Conservation (phyloP, 768 basidiomycete genomes). For the Saitozyma sp. region DNA sequence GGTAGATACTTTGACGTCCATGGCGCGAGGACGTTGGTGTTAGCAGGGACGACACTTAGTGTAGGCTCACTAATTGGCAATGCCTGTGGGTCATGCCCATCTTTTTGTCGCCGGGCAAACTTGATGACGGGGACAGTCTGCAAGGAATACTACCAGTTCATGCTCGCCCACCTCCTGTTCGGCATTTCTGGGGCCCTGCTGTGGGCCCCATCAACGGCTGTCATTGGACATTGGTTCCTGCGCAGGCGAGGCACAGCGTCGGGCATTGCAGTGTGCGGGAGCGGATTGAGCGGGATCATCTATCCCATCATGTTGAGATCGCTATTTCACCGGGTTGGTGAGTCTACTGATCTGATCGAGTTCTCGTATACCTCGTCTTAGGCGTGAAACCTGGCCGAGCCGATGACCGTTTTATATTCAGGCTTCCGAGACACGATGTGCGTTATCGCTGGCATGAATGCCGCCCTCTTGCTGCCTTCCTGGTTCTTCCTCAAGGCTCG, state of each 20-base stretch:
- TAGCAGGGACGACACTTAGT: conserved; percentile 28
- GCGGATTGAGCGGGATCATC: conserved; percentile 46
- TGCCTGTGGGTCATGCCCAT: conserved; percentile 36
- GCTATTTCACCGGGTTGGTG: conserved; percentile 33
- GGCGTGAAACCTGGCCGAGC: neutral
- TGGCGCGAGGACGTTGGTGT: conserved; percentile 31
- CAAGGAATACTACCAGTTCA: conserved; percentile 46
- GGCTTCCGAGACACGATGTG: conserved; percentile 45
- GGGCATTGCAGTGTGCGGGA: conserved; percentile 45
- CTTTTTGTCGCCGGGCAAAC: neutral
- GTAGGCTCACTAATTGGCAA: conserved; percentile 35
- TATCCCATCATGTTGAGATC: conserved; percentile 45
- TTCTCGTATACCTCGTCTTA: too few species aligned
- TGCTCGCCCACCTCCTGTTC: conserved; percentile 43
- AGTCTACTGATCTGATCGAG: too few species aligned
- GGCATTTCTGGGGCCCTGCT: conserved; percentile 38
- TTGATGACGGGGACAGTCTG: conserved; percentile 31
- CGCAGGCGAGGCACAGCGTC: conserved; percentile 39
- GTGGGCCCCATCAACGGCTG: conserved; percentile 43
- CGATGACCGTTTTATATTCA: too few species aligned
- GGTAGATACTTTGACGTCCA: conserved; percentile 48
- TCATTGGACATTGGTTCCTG: conserved; percentile 49
- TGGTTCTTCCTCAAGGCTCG: conserved; percentile 48
- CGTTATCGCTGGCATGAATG: conserved; percentile 46
- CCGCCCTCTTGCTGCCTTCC: conserved; percentile 41